Base-by-base conservation (phyloP, 164 flowering plant genomes). In the Vitis rotundifolia region DNA sequence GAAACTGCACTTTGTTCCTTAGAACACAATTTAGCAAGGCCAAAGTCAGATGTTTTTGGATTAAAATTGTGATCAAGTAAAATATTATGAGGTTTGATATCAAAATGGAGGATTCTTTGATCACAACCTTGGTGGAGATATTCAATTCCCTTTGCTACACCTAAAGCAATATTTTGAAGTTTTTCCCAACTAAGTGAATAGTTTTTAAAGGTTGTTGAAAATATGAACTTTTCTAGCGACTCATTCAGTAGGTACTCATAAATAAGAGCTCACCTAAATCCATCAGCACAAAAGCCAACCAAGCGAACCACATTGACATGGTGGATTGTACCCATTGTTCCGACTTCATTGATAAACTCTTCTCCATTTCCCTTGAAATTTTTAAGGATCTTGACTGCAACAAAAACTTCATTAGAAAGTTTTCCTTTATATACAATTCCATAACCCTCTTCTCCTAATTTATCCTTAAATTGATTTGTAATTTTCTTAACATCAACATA, bases 281-380 rank as follows among this genome's bases (percentile, higher is more conserved):
- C 79, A 18, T 77, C 82, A 11, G 82, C 80, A 44, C 82, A 79
- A 29, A 67, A 79, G 0, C 82, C 82, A 8, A 76, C 69, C 65
- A 79, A 69, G 10, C 76, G 76, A 52, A 74, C 82, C 63, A 77
- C 76, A 66, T 77, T 77, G 65, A 77, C 64, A 52, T 77, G 80
- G 55, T 77, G 73, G 65, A 77, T 69, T 29, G 53, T 67, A 12
- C 69, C 77, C 66, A 74, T 77, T 48, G 72, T 72, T 3, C 69
- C 69, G 14, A 76, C 79, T 64, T 76, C 79, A 60, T 68, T 76
- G 16, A 76, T 64, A 16, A 76, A 76, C 13, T 71, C 79, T 37
- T 76, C 75, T 11, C 79, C 79, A 22, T 67, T 28, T 6, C 69
- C 75, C 12, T 15, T 52, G 11, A 72, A 52, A 54, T 12, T 48